phyloP scores from a whole-genome alignment of 768 basidiomycete species.

The Pleurotus tuber-regium region DNA sequence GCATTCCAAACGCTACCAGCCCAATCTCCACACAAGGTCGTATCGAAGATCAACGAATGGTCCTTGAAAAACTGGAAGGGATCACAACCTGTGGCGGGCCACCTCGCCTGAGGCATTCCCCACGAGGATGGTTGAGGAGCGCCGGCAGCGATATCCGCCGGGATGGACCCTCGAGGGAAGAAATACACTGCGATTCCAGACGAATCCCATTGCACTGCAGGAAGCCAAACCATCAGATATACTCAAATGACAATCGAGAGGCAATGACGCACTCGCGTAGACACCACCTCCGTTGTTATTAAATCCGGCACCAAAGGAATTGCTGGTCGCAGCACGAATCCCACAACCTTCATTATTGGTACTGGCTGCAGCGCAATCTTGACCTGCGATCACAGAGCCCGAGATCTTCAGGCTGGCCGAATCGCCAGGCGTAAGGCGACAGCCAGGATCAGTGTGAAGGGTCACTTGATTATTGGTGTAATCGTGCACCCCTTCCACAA shows the following conservation, averaged over 20 bases:
- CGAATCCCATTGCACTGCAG: slow-evolving; percentile 70
- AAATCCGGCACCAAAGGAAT: slow-evolving; percentile 83
- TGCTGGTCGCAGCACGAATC: slow-evolving; percentile 53
- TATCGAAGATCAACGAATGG: slow-evolving; percentile 81
- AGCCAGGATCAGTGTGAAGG: slow-evolving; percentile 75
- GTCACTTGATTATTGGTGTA: slow-evolving; percentile 83
- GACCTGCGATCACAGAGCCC: slow-evolving; percentile 64
- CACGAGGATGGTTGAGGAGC: slow-evolving; percentile 74
- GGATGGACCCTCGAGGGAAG: slow-evolving; percentile 74
- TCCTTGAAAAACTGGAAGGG: slow-evolving; percentile 77
- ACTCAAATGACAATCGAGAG: too few relatives aligned
- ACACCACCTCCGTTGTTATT: slow-evolving; percentile 85
- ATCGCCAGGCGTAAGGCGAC: slow-evolving; percentile 52
- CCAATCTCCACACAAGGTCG: slow-evolving; percentile 91
- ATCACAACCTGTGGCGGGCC: slow-evolving; percentile 72
- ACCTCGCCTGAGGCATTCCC: slow-evolving; percentile 76
- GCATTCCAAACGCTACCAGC: slow-evolving; percentile 75
- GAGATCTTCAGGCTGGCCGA: slow-evolving; percentile 50
- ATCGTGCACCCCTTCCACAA: slow-evolving; percentile 79
- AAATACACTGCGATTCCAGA: slow-evolving; percentile 78
- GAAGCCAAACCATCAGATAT: not conserved
- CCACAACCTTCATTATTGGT: slow-evolving; percentile 84
- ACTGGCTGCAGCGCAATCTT: slow-evolving; percentile 67
- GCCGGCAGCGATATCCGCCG: slow-evolving; percentile 70
- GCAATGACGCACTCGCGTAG: slow-evolving; percentile 70